Percentiles rank a stretch among this genome's conserved stretches.
phyloP scores from a whole-genome alignment of 225 moss, liverwort and hornwort genomes.

The Ulota crispa region DNA sequence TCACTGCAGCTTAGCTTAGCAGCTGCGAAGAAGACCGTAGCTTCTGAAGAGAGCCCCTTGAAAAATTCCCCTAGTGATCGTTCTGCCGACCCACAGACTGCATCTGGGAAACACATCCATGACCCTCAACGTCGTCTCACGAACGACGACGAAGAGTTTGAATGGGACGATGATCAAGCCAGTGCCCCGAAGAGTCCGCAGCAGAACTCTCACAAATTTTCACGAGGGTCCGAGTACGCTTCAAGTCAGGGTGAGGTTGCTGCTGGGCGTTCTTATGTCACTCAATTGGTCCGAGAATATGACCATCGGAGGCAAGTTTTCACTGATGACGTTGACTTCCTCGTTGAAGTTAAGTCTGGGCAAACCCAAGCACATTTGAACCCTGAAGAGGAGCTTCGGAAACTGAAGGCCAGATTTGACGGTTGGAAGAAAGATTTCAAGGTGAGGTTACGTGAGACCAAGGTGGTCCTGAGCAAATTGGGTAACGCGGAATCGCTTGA shows the following conservation, averaged over 20 bases:
- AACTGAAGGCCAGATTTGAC: slow-evolving; percentile 87
- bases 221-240: slow-evolving; percentile 55
- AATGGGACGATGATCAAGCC: slow-evolving; percentile 79
- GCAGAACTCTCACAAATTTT: slow-evolving; percentile 68
- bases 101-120: slow-evolving; percentile 54
- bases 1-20: slow-evolving; percentile 90
- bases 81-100: slow-evolving; percentile 56
- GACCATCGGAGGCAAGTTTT: slow-evolving; percentile 97
- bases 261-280: slow-evolving; percentile 85
- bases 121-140: slow-evolving; percentile 64
- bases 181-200: slow-evolving; percentile 73
- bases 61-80: slow-evolving; percentile 61
- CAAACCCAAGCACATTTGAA: slow-evolving; percentile 88
- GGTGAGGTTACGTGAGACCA: slow-evolving; percentile 87
- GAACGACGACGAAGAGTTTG: slow-evolving; percentile 80
- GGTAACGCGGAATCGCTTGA: slow-evolving; percentile 62
- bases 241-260: slow-evolving; percentile 78
- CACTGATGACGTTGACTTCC: slow-evolving; percentile 90
- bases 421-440: slow-evolving; percentile 98
- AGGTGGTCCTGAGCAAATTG: slow-evolving; percentile 78
- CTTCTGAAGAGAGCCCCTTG: slow-evolving; percentile 59
- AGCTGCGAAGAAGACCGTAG: slow-evolving; percentile 91
- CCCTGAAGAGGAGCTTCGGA: slow-evolving; percentile 96
- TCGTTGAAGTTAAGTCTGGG: slow-evolving; percentile 98
- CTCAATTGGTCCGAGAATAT: slow-evolving; percentile 90